Evolutionary conservation across 2,329 filamentous ascomycete genomes (phyloP), one percentile per base, ranked within the genome.

Genomic region (Didymella arachidicola): DNA sequence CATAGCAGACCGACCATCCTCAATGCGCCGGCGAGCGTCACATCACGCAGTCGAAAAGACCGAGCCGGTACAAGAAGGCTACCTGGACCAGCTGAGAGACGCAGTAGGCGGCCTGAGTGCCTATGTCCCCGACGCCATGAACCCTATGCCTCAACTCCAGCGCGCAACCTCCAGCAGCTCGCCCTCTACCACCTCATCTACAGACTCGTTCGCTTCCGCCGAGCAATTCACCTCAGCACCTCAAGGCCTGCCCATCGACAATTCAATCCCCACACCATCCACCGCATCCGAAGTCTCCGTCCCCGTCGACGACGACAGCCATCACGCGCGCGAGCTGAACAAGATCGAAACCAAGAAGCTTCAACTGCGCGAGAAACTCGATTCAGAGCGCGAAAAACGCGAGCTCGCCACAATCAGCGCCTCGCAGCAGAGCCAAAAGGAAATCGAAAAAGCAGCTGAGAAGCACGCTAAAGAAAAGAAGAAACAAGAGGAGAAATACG

Each of bases 321-420:
- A 53, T 5, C 66, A 72, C 2, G 74, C 86, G 60, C 65, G 66
- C n/a, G 87, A 91, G 65, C 81, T 92, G 3, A 79, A 80, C 58
- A 89, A 88, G 69, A 82, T 91, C 8, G 80, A 86, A 45, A 82
- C 86, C 16, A 84, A 85, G 56, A 84, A 84, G 8, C 55, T 61
- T 1, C 66, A 88, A 66, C 79, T 91, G 0, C 84, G 90, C 39
- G 84, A 87, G 19, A 89, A 88, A 67, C 78, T 88, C 7, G 80
- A 79, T n/a, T 83, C 83, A 64, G 81, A 84, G 50, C 81, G 82
- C 19, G 79, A 84, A 60, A 84, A 81, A 43, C 84, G 84, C 32
- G 80, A 80, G 2, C 61, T 64, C 34, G 60, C 69, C 1, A 45
- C 62, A 1, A 19, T 64, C 60, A 36, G 58, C 32, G 66, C 66